A percentile compares a stretch with the other conserved stretches of the same genome.
These are phyloP conservation scores for Argentina anserina DNA, from an alignment of 306 rosid genomes.

Conservation along the genomic window DNA sequence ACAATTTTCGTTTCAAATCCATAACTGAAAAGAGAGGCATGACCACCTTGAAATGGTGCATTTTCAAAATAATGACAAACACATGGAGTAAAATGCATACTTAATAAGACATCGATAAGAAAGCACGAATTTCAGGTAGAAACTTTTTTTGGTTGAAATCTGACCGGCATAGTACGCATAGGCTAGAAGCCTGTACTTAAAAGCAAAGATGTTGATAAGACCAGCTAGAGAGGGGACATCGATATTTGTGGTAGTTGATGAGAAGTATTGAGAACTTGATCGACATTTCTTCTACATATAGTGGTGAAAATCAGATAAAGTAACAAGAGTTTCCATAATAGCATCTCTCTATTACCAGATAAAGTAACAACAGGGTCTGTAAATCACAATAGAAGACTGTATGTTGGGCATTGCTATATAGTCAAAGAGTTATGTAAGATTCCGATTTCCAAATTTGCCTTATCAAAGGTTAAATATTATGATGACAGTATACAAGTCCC, in stretches of 20 bases:
- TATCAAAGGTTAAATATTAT: conserved; percentile 34
- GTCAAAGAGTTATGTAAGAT: conserved; percentile 26
- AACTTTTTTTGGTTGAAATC: not conserved
- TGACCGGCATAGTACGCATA: not conserved
- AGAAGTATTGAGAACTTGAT: not conserved
- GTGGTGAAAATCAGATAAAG: not conserved
- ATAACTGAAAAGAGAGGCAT: not conserved
- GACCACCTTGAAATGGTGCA: not conserved
- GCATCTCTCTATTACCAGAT: conserved; percentile 9
- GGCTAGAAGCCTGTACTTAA: not conserved
- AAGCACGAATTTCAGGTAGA: not conserved
- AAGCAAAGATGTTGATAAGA: not conserved
- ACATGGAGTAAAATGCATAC: not conserved
- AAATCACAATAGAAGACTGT: conserved; percentile 1
- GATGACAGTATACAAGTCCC: conserved; percentile 38
- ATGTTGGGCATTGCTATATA: conserved; percentile 4
- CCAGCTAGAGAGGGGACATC: not conserved
- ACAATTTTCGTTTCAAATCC: not conserved
- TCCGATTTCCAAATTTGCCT: conserved; percentile 34
- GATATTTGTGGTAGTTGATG: not conserved
- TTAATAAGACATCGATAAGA: not conserved
- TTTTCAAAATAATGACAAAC: not conserved
- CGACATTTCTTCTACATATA: not conserved
- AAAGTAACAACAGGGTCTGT: not conserved
- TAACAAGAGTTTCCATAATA: not conserved